Evolutionary conservation across 2,329 filamentous ascomycete genomes (phyloP).

Genomic region (Cladosporium sp.): DNA sequence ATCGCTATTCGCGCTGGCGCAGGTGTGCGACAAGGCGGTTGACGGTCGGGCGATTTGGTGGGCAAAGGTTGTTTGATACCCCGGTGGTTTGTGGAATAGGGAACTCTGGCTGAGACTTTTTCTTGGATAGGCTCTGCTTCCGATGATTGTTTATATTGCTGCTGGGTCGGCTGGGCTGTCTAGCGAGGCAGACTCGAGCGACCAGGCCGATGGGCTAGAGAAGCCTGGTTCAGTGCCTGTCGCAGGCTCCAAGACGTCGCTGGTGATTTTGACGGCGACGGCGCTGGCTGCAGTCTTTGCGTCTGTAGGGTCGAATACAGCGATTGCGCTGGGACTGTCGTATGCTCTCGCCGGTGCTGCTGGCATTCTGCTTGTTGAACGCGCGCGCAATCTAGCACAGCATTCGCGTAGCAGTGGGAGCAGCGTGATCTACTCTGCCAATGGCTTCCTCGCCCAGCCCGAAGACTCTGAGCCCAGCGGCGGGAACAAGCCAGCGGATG

Average conservation of each 20-base stretch:
- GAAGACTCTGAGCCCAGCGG: slow-evolving; percentile 30
- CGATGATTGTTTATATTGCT: slow-evolving; percentile 20
- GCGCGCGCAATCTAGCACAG: slow-evolving; percentile 20
- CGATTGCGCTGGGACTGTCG: slow-evolving; percentile 38
- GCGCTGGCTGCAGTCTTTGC: slow-evolving; percentile 34
- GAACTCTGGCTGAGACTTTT: slow-evolving; percentile 23
- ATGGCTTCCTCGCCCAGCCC: slow-evolving; percentile 11
- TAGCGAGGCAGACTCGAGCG: slow-evolving; percentile 17
- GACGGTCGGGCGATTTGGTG: slow-evolving; percentile 41
- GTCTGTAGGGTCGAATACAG: slow-evolving; percentile 31
- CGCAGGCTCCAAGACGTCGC: slow-evolving; percentile 24
- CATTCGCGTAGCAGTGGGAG: slow-evolving; percentile 23
- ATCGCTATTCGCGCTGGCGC: slow-evolving; percentile 37
- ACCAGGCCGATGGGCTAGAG: slow-evolving; percentile 4
- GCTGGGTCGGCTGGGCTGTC: background rate
- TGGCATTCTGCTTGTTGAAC: slow-evolving; percentile 39
- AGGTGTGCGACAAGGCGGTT: slow-evolving; percentile 42
- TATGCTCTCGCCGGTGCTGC: slow-evolving; percentile 37
- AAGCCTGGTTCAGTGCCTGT: slow-evolving; percentile 5
- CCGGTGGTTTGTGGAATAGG: slow-evolving; percentile 1
- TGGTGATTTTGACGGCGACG: slow-evolving; percentile 33
- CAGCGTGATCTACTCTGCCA: slow-evolving; percentile 28
- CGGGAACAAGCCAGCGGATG: slow-evolving; percentile 20
- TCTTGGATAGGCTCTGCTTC: slow-evolving; percentile 27
- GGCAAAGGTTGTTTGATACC: slow-evolving; percentile 36